Evolutionary conservation across 345 rosid genomes (phyloP).

Genomic region (Sonneratia alba): DNA sequence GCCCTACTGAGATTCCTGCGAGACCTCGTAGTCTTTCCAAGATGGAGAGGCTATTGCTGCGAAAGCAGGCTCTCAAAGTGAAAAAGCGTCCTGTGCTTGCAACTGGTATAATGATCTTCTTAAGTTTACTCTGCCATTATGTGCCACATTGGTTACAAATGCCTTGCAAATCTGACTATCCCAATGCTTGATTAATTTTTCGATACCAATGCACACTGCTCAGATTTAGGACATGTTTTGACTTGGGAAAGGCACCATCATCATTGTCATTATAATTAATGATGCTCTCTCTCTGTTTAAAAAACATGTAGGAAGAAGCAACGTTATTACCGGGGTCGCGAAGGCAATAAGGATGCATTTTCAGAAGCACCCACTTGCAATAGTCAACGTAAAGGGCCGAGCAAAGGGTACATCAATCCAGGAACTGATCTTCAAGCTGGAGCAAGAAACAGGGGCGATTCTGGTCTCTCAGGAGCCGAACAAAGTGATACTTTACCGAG

Average conservation of each 20-base stretch:
- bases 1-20: conserved; percentile 19
- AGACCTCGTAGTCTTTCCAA: conserved; percentile 45
- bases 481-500: conserved; percentile 77
- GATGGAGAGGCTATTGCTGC: conserved; percentile 75
- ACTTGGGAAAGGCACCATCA: neutral
- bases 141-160: neutral
- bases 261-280: neutral
- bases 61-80: conserved; percentile 83
- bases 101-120: conserved; percentile 42
- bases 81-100: conserved; percentile 80
- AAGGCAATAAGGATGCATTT: conserved; percentile 65
- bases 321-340: conserved; percentile 67
- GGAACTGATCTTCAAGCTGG: conserved; percentile 71
- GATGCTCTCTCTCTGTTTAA: neutral
- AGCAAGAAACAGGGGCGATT: conserved; percentile 83
- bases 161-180: neutral
- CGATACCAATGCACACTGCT: neutral
- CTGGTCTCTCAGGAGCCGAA: conserved; percentile 86
- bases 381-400: conserved; percentile 83
- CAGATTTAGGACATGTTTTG: neutral
- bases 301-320: conserved; percentile 54
- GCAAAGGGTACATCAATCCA: conserved; percentile 90
- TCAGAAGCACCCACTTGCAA: conserved; percentile 68
- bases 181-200: neutral
- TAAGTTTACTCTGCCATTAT: neutral